Percentiles rank a stretch among this genome's conserved stretches.
phyloP scores from a whole-genome alignment of 768 basidiomycete species.

The Termitomyces sp. region DNA sequence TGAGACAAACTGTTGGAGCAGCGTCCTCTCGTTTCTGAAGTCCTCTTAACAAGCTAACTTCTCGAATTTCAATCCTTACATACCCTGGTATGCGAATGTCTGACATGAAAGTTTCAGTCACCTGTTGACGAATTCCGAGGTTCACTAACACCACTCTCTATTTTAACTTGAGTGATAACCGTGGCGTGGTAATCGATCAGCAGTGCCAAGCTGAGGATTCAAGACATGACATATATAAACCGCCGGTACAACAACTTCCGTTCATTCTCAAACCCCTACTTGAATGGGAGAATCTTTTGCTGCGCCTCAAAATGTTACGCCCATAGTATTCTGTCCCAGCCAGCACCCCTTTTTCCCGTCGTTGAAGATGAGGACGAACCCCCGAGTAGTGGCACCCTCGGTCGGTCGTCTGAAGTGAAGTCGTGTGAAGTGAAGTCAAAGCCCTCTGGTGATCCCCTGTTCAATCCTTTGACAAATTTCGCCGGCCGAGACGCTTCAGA shows the following conservation, averaged over 20 bases:
- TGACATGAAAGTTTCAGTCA: too few species aligned
- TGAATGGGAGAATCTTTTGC: background rate
- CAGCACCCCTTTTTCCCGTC: conserved; percentile 25
- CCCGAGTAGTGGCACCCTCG: conserved; percentile 36
- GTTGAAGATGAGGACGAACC: conserved; percentile 42
- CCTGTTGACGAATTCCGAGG: too few species aligned
- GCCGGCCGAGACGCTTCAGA: background rate
- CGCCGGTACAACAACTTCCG: too few species aligned
- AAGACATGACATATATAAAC: background rate
- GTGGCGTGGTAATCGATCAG: background rate
- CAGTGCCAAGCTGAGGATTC: background rate
- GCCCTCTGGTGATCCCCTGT: conserved; percentile 26
- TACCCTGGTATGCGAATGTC: too few species aligned
- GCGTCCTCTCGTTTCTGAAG: too few species aligned
- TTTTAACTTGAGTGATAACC: too few species aligned
- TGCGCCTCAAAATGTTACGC: background rate
- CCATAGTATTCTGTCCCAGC: conserved; percentile 22
- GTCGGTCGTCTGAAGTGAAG: conserved; percentile 29
- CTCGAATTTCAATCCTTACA: too few species aligned
- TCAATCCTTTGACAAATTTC: background rate
- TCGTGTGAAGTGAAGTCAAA: background rate
- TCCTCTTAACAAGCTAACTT: too few species aligned
- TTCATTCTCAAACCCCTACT: background rate
- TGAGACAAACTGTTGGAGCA: too few species aligned
- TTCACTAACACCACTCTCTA: too few species aligned